Evolutionary conservation across 371 early-diverging fungal genomes (phyloP).

Genomic region (Mucor irregularis): DNA sequence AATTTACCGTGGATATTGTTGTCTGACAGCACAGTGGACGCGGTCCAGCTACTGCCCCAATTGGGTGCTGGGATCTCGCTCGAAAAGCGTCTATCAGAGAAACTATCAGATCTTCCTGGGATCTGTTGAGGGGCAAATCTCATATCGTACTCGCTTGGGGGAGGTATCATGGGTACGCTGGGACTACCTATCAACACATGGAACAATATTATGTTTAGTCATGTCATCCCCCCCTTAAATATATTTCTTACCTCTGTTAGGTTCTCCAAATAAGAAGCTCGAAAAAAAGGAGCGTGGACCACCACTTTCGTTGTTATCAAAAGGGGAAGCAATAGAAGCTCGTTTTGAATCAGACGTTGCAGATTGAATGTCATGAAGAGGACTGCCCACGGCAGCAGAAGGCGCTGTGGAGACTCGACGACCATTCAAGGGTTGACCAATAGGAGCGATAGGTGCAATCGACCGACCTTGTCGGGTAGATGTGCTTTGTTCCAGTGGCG

Average conservation of each 20-base stretch:
- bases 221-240: no score
- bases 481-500: slow-evolving; percentile 1
- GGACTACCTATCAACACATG: no score
- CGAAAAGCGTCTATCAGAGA: slow-evolving; percentile 13
- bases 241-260: slow-evolving; percentile 8
- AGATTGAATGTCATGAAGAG: neutral
- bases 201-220: no score
- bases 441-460: slow-evolving; percentile 32
- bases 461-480: slow-evolving; percentile 16
- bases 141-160: slow-evolving; percentile 10
- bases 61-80: neutral
- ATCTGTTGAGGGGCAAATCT: neutral
- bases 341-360: slow-evolving; percentile 3
- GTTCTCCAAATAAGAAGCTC: slow-evolving; percentile 46
- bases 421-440: slow-evolving; percentile 32
- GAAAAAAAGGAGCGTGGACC: slow-evolving; percentile 40
- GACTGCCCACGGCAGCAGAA: neutral
- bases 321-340: slow-evolving; percentile 9
- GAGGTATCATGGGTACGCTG: neutral
- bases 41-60: slow-evolving; percentile 45
- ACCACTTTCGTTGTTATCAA: neutral
- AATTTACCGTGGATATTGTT: slow-evolving; percentile 40
- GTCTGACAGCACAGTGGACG: slow-evolving; percentile 35
- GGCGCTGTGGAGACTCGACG: slow-evolving; percentile 16
- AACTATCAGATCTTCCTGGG: no score